Conservation (phyloP, 441 rosid genomes). For the Breynia disticha region DNA sequence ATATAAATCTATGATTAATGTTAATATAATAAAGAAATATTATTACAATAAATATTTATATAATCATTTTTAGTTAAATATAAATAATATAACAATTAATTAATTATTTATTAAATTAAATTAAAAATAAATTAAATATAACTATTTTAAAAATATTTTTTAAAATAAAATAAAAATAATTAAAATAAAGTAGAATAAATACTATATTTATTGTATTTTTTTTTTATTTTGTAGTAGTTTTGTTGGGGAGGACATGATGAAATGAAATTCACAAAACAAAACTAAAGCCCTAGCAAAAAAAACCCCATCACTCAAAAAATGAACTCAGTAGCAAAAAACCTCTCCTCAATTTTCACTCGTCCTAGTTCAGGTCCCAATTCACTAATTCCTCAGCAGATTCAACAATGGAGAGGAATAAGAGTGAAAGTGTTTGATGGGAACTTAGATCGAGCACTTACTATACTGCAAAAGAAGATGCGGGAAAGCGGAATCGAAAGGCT, state of each 20-base stretch:
- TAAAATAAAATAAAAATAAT: too few relatives aligned
- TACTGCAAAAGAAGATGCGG: conserved; percentile 68
- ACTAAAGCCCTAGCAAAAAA: conserved; percentile 12
- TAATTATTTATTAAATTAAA: too few relatives aligned
- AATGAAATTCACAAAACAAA: not conserved
- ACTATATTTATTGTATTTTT: too few relatives aligned
- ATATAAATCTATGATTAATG: too few relatives aligned
- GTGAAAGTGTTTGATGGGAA: conserved; percentile 58
- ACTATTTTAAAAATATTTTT: too few relatives aligned
- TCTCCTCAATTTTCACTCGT: conserved; percentile 17
- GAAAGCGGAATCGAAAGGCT: conserved; percentile 81
- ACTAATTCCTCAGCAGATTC: conserved; percentile 20
- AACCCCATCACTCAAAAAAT: conserved; percentile 19
- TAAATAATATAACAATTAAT: too few relatives aligned
- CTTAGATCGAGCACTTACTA: conserved; percentile 52
- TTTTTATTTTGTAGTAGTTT: too few relatives aligned
- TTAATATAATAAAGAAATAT: too few relatives aligned
- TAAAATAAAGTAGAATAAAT: too few relatives aligned
- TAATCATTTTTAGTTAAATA: too few relatives aligned
- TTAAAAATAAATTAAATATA: too few relatives aligned
- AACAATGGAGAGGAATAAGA: conserved; percentile 69
- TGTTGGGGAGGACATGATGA: not conserved
- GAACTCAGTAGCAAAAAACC: conserved; percentile 42
- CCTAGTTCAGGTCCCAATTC: conserved; percentile 19
- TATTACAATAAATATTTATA: too few relatives aligned